phyloP scores from a whole-genome alignment of 805 yeast species.

The Myxozyma geophila region DNA sequence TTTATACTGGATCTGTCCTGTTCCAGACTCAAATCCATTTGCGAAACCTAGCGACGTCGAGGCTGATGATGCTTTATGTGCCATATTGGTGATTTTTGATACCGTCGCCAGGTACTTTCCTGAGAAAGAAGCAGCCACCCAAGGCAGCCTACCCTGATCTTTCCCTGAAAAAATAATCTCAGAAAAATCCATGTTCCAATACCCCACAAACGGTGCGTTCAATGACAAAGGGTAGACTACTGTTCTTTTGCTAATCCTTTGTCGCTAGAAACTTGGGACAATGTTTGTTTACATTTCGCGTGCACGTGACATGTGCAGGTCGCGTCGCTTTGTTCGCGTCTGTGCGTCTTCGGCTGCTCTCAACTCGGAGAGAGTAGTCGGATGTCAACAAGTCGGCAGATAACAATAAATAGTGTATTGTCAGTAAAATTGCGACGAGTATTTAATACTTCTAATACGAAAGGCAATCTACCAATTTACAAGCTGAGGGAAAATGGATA shows the following conservation, averaged over 20 bases:
- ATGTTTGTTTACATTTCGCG: no score
- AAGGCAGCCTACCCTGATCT: conserved; percentile 2
- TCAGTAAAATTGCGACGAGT: no score
- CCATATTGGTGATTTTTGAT: background rate
- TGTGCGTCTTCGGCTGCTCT: no score
- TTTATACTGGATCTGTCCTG: conserved; percentile 3
- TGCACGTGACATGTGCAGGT: no score
- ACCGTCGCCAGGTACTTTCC: conserved; percentile 29
- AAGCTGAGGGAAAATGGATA: no score
- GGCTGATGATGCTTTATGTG: no score
- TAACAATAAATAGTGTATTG: no score
- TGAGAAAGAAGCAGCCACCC: conserved; percentile 12
- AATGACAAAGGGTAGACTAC: background rate
- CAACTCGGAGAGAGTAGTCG: no score
- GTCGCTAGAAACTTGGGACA: background rate
- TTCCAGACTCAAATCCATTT: background rate
- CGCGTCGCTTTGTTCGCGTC: no score
- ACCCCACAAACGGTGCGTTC: background rate
- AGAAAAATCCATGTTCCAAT: conserved; percentile 23
- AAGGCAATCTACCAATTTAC: no score
- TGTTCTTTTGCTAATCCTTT: background rate
- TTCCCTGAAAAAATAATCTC: conserved; percentile 17
- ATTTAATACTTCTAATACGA: no score
- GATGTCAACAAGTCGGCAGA: no score
- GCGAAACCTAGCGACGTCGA: background rate